phyloP scores from a whole-genome alignment of 2,329 filamentous ascomycete genomes.

The Aspergillus sp. region DNA sequence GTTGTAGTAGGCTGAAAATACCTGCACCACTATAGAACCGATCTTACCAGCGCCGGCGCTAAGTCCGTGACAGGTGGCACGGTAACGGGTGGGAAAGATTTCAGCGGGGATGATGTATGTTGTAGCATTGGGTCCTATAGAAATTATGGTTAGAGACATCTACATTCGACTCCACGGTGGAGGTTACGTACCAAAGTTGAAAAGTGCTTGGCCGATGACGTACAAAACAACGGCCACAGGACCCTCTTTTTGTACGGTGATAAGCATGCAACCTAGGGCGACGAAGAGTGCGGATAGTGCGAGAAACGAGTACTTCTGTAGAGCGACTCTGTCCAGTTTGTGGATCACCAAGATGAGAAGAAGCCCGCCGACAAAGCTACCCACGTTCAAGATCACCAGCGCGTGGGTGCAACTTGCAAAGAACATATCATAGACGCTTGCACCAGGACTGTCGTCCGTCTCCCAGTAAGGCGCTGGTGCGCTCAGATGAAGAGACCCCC shows the following conservation, averaged over 20 bases:
- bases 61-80: slow-evolving; percentile 56
- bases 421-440: slow-evolving; percentile 47
- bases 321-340: slow-evolving; percentile 42
- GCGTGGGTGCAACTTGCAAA: slow-evolving; percentile 41
- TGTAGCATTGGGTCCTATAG: slow-evolving; percentile 41
- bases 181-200: slow-evolving; percentile 48
- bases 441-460: slow-evolving; percentile 38
- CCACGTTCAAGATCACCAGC: slow-evolving; percentile 44
- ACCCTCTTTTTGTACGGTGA: slow-evolving; percentile 38
- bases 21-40: slow-evolving; percentile 49
- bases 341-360: slow-evolving; percentile 44
- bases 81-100: slow-evolving; percentile 58
- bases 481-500: slow-evolving; percentile 36
- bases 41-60: slow-evolving; percentile 57
- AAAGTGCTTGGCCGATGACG: slow-evolving; percentile 49
- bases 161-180: no score
- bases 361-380: slow-evolving; percentile 46
- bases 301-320: slow-evolving; percentile 50
- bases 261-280: slow-evolving; percentile 45
- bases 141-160: not conserved
- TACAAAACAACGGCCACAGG: slow-evolving; percentile 45
- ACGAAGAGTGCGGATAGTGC: slow-evolving; percentile 47
- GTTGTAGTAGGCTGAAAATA: slow-evolving; percentile 44
- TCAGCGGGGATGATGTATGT: slow-evolving; percentile 56
- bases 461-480: slow-evolving; percentile 37